A percentile compares a stretch with the other conserved stretches of the same genome.
phyloP scores from a whole-genome alignment of 2,329 filamentous ascomycete genomes.

The Xylaria sp. region DNA sequence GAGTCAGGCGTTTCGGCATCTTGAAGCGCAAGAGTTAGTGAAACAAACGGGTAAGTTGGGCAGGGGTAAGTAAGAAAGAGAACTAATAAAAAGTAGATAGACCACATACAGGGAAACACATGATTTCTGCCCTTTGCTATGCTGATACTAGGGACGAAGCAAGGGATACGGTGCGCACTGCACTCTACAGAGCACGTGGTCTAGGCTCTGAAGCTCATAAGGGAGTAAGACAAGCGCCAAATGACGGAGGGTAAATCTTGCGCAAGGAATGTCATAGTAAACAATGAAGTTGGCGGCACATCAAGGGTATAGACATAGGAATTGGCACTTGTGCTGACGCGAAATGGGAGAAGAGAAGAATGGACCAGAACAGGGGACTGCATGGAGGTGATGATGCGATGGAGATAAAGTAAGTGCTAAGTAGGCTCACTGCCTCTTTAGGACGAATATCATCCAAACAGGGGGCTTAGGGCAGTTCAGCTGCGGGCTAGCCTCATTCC shows the following conservation, averaged over 20 bases:
- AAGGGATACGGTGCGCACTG: constrained; percentile 18
- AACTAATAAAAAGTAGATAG: not conserved
- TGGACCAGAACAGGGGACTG: not conserved
- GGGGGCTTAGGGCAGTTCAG: constrained; percentile 29
- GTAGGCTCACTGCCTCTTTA: constrained; percentile 17
- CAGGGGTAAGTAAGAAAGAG: not conserved
- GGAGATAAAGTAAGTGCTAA: constrained; percentile 12
- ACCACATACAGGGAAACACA: constrained; percentile 42
- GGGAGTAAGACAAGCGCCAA: constrained; percentile 20
- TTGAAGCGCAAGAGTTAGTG: constrained; percentile 36
- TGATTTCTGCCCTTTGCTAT: constrained; percentile 19
- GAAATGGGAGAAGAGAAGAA: constrained; percentile 8
- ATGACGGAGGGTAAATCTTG: constrained; percentile 21
- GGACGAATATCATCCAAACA: constrained; percentile 8
- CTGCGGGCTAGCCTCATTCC: constrained; percentile 30
- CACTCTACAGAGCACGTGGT: constrained; percentile 30
- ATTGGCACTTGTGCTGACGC: constrained; percentile 20
- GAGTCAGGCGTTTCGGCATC: constrained; percentile 41
- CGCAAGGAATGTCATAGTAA: constrained; percentile 29
- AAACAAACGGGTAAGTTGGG: not conserved
- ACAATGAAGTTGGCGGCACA: constrained; percentile 3
- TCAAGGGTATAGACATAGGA: constrained; percentile 13
- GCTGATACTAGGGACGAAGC: constrained; percentile 8
- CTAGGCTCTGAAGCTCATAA: constrained; percentile 26
- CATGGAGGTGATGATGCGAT: constrained; percentile 5